phyloP scores from a whole-genome alignment of 1,284 basidiomycete species.

The Rhodotorula sp. region DNA sequence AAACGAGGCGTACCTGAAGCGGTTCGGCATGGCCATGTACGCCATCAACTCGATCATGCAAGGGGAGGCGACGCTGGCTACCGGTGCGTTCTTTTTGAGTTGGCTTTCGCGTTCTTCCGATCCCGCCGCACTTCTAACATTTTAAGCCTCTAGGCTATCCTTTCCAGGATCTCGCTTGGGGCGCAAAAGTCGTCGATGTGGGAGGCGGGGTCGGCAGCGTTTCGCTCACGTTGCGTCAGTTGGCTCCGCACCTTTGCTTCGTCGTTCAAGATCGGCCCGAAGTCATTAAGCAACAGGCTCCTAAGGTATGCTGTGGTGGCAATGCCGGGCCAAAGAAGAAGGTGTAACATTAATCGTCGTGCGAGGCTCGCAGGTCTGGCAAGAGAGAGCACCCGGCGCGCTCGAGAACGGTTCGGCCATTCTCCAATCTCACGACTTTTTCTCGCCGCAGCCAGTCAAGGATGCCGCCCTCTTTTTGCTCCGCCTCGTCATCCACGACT shows the following conservation, averaged over 20 bases:
- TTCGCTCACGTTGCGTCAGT: conserved; percentile 62
- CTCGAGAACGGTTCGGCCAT: conserved; percentile 59
- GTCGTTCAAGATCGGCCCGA: conserved; percentile 67
- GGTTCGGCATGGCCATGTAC: conserved; percentile 9
- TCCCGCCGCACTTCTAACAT: too few species aligned
- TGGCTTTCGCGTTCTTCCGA: not conserved
- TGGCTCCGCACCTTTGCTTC: conserved; percentile 59
- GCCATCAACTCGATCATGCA: not conserved
- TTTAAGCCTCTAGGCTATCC: conserved; percentile 3
- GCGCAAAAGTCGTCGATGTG: conserved; percentile 65
- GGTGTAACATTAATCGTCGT: too few species aligned
- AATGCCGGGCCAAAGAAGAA: too few species aligned
- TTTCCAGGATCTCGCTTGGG: conserved; percentile 51
- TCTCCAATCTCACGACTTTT: conserved; percentile 61
- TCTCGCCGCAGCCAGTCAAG: conserved; percentile 51
- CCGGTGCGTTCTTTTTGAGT: not conserved
- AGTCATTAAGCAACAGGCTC: conserved; percentile 58
- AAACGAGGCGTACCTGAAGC: not conserved
- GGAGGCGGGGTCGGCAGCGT: conserved; percentile 73
- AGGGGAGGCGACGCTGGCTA: not conserved
- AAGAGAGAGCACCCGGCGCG: conserved; percentile 60
- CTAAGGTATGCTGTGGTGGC: conserved; percentile 5
- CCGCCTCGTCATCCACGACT: conserved; percentile 51
- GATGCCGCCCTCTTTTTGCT: conserved; percentile 55
- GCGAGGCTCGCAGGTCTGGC: conserved; percentile 56